phyloP scores from a whole-genome alignment of 352 stramenopile species.

The Globisporangium nodosum region DNA sequence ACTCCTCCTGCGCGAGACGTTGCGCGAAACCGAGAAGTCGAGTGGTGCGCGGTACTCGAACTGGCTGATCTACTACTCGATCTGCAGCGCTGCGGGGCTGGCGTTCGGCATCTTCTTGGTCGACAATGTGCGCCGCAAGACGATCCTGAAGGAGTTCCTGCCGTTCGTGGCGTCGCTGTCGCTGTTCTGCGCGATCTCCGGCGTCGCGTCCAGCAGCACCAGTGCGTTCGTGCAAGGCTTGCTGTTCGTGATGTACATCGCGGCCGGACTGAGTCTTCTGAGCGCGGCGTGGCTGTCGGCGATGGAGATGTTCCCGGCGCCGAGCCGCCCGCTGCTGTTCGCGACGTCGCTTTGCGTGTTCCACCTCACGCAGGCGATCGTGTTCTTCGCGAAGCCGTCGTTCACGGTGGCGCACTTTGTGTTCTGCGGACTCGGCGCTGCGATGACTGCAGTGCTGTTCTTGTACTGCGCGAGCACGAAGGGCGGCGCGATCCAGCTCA shows the following conservation, averaged over 20 bases:
- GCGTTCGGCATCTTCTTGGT: constrained; percentile 75
- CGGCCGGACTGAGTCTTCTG: constrained; percentile 59
- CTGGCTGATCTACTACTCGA: constrained; percentile 50
- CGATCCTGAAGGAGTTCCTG: constrained; percentile 85
- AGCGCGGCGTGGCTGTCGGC: constrained; percentile 68
- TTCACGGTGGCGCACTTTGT: constrained; percentile 60
- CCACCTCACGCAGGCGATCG: constrained; percentile 42
- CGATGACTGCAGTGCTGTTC: constrained; percentile 63
- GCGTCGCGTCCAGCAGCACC: constrained; percentile 27
- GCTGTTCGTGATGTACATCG: constrained; percentile 61
- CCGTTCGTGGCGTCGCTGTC: constrained; percentile 62
- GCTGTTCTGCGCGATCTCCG: constrained; percentile 53
- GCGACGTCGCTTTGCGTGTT: constrained; percentile 64
- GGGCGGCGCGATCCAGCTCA: constrained; percentile 77
- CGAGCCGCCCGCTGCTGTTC: constrained; percentile 59
- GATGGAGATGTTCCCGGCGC: constrained; percentile 77
- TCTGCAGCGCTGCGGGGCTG: constrained; percentile 43
- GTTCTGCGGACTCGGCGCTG: constrained; percentile 31
- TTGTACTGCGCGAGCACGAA: constrained; percentile 77
- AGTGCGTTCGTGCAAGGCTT: constrained; percentile 38
- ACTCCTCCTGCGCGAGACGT: constrained; percentile 40
- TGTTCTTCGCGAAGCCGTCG: constrained; percentile 56
- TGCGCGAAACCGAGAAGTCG: constrained; percentile 22
- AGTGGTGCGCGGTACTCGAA: constrained; percentile 29
- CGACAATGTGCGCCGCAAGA: constrained; percentile 84